Conservation (phyloP, 129 eudicot species). For the Artemisia annua region DNA sequence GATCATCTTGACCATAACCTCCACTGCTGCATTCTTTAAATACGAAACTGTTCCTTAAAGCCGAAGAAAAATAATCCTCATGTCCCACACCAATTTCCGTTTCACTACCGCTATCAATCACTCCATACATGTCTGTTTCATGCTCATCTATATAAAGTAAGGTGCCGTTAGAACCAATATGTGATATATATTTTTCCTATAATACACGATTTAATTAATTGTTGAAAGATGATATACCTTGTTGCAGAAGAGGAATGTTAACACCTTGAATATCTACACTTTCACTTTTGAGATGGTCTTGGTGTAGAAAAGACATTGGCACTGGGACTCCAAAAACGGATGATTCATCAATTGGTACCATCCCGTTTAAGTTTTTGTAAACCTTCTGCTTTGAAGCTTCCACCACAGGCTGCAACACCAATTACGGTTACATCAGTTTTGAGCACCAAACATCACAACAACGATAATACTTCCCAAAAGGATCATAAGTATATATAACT, state of each 20-base stretch:
- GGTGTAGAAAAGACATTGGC: conserved; percentile 30
- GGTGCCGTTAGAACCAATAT: not conserved
- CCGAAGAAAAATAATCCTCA: conserved; percentile 15
- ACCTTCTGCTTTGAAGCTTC: conserved; percentile 45
- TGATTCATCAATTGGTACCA: conserved; percentile 36
- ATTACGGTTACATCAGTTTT: conserved; percentile 10
- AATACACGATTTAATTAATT: too few relatives aligned
- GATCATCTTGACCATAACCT: conserved; percentile 13
- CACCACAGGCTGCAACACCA: conserved; percentile 49
- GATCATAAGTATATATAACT: not conserved
- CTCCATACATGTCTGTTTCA: conserved; percentile 26
- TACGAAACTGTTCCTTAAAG: conserved; percentile 21
- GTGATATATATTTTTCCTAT: conserved; percentile 11
- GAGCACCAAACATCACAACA: not conserved
- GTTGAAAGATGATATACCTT: too few relatives aligned
- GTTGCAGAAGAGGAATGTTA: too few relatives aligned
- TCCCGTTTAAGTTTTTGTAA: conserved; percentile 30
- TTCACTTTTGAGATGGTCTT: conserved; percentile 4
- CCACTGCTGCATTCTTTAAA: conserved; percentile 5
- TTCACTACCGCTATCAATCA: conserved; percentile 7
- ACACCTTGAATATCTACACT: too few relatives aligned
- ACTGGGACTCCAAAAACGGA: conserved; percentile 32
- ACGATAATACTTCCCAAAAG: not conserved
- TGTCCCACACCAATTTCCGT: conserved; percentile 12
- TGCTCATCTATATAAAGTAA: conserved; percentile 10